Base-by-base conservation (phyloP, 2,329 filamentous ascomycete species). In the Colletotrichum noveboracense region DNA sequence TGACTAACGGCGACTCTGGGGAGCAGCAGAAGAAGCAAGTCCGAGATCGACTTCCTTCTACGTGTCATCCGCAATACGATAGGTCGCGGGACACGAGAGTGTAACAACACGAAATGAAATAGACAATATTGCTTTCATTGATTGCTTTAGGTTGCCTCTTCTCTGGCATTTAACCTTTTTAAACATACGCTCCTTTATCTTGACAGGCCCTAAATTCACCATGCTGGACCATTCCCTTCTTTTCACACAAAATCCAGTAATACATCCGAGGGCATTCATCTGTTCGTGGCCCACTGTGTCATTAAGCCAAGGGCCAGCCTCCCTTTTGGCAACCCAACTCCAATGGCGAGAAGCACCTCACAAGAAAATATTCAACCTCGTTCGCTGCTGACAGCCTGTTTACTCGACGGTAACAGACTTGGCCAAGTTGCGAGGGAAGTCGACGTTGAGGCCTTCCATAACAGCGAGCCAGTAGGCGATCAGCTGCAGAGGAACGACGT, bases 371-470 rank as follows among this genome's bases (percentile, higher is more conserved):
- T 65, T 58, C 55, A 72, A 69, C 61, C 58, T 68, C 26, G 9
- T 62, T 55, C 38, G 9, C 26, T 34, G 18, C 28, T 6, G 14
- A 18, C n/a, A 55, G 21, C 14, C 36, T 74, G 70, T 83, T 90
- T 96, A 99, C 92, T 99, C 97, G 80, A 99, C 97, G 78, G 97
- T 99, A 79, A 99, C 97, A 78, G 96, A 98, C 93, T 99, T 99
- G 86, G 97, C 97, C 88, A 99, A 88, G 90, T 99, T 99, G 83
- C 97, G 94, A 74, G 97, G 97, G 92, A 98, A 98, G 85, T 99
- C 97, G 76, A 99, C 97, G 85, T 99, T 98, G 79, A 98, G 90
- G 68, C 96, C 96, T 89, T 98, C 97, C 79, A 94, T 94, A 81
- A 99, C 96, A 70, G 97, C 97, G 79, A 99, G 93, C 96, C 97